Conservation (phyloP, 2,329 filamentous ascomycete genomes). For the Colletotrichum noveboracense region DNA sequence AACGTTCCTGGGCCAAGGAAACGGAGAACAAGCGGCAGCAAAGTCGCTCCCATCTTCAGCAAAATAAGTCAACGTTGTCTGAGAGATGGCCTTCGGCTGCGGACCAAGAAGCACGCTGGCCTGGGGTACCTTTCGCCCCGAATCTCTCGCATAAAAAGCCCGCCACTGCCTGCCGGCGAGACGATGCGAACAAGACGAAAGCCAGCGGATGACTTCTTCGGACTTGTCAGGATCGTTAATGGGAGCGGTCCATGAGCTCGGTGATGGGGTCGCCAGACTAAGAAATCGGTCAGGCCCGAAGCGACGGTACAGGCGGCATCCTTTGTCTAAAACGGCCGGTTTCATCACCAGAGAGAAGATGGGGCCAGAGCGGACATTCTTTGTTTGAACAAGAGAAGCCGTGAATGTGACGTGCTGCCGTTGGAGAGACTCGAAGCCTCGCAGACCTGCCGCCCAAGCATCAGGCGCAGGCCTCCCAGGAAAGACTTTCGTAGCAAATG, state of each 20-base stretch:
- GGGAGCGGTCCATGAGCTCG: conserved; percentile 33
- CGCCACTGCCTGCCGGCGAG: conserved; percentile 54
- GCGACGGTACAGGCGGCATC: conserved; percentile 57
- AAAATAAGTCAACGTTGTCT: conserved; percentile 47
- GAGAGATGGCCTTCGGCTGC: conserved; percentile 29
- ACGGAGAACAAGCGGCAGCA: conserved; percentile 28
- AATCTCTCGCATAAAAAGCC: conserved; percentile 48
- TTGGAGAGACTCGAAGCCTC: conserved; percentile 36
- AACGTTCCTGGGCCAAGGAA: background rate
- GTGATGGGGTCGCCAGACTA: conserved; percentile 56
- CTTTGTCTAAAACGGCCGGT: conserved; percentile 51
- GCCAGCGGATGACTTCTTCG: conserved; percentile 39
- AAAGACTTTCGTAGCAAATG: conserved; percentile 49
- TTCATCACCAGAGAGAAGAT: conserved; percentile 52
- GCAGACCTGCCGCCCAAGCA: conserved; percentile 52
- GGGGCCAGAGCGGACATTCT: conserved; percentile 30
- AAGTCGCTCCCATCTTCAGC: conserved; percentile 56
- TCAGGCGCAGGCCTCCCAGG: conserved; percentile 49
- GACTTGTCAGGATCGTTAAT: conserved; percentile 23
- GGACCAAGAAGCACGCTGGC: conserved; percentile 35
- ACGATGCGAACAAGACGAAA: conserved; percentile 40
- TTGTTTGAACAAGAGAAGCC: conserved; percentile 25
- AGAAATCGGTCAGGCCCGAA: conserved; percentile 66
- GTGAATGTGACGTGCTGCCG: conserved; percentile 46
- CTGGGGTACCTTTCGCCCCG: conserved; percentile 23